Evolutionary conservation across 2,329 filamentous ascomycete genomes (phyloP), one percentile per base, ranked within the genome.

Genomic region (Microsporum audouinii): DNA sequence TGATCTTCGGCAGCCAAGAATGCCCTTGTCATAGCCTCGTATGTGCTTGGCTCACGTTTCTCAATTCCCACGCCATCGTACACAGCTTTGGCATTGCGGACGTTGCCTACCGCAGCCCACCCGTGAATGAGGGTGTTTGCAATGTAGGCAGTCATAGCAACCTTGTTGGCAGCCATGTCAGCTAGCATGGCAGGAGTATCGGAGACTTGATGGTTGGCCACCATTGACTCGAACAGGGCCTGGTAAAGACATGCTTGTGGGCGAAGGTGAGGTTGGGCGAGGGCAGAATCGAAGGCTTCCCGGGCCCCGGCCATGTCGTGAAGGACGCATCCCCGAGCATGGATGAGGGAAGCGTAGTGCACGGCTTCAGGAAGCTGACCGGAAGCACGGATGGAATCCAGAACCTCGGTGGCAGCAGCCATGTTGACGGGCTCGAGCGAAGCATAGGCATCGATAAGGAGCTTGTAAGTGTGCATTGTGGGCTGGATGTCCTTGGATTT

Each of bases 91-190:
- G 91, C 89, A 74, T 90, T 91, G 63, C 78, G 76, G 51, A 97
- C 88, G 65, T 95, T 83, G 75, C 88, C 87, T 72, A 88, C 88
- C 12, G 87, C 82, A 27, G 92, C 89, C 92, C 94, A 99, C 65
- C 94, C 94, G 71, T 97, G 91, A 70, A 99, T 97, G 53, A 99
- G 81, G 4, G 92, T 96, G 78, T 99, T 99, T 71, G 94, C 94
- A 71, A 99, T 97, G 77, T 99, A 99, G 0, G 94, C 88, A 1
- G 94, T 97, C 79, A 97, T 85, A 68, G 91, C 87, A 8, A 99
- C 86, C 41, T 84, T 78, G 62, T 84, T 84, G 57, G 77, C 73
- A 60, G 79, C 80, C 94, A 99, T 97, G 67, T 89, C 81, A 27
- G 77, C 76, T 17, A 97, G 82, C 5, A 96, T 75, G 0, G 84